Percentiles rank a stretch among this genome's conserved stretches.
phyloP scores from a whole-genome alignment of 2,329 filamentous ascomycete species.

The Capronia coronata region DNA sequence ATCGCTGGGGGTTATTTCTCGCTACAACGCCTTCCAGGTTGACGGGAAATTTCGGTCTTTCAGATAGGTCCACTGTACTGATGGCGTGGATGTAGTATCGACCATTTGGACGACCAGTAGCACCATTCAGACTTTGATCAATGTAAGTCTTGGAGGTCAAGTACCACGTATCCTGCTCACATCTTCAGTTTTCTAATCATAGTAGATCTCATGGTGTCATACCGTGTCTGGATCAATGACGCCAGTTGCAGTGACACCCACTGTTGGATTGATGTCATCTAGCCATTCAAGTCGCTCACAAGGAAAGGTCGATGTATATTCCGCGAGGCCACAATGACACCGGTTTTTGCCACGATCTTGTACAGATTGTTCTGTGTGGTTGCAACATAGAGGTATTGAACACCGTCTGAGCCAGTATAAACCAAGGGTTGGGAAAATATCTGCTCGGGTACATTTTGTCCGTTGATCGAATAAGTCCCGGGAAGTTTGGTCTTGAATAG shows the following conservation, averaged over 20 bases:
- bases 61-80: conserved; percentile 36
- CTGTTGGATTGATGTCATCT: conserved; percentile 44
- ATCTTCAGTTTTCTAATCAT: conserved; percentile 7
- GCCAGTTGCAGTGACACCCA: conserved; percentile 47
- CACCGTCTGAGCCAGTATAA: conserved; percentile 46
- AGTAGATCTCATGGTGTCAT: too few relatives aligned
- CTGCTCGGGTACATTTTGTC: conserved; percentile 45
- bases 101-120: conserved; percentile 34
- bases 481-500: conserved; percentile 42
- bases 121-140: conserved; percentile 35
- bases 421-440: conserved; percentile 49
- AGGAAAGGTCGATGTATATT: conserved; percentile 45
- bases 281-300: conserved; percentile 43
- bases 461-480: conserved; percentile 40
- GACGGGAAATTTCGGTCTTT: conserved; percentile 43
- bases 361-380: conserved; percentile 43
- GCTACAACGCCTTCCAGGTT: conserved; percentile 43
- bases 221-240: conserved; percentile 46
- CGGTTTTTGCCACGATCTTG: conserved; percentile 39
- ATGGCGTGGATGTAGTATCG: conserved; percentile 40
- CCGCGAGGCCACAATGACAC: conserved; percentile 35
- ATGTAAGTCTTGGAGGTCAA: conserved; percentile 46
- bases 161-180: conserved; percentile 41
- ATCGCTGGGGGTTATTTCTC: conserved; percentile 44
- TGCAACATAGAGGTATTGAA: conserved; percentile 51